Conservation (phyloP, 148 eudicot genomes). For the Rhododendron griersonianum region DNA sequence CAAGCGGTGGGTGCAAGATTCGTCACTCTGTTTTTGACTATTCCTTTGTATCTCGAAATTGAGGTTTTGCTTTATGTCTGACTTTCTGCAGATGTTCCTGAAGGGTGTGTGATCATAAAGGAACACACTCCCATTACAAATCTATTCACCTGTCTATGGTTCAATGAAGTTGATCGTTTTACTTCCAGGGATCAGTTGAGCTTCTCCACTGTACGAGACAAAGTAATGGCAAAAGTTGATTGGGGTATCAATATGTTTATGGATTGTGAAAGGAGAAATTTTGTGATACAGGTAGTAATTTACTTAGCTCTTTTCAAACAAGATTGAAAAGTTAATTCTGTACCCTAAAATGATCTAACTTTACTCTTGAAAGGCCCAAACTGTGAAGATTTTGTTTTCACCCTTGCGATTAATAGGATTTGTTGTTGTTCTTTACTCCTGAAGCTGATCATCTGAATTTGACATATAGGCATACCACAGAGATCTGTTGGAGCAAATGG, state of each 20-base stretch:
- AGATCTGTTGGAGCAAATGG: conserved; percentile 61
- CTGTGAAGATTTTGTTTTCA: background rate
- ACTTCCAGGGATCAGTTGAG: conserved; percentile 94
- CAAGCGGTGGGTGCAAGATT: conserved; percentile 58
- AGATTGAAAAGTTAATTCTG: background rate
- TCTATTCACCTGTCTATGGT: conserved; percentile 89
- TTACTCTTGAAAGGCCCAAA: background rate
- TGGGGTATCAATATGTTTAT: conserved; percentile 85
- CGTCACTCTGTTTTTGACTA: conserved; percentile 1
- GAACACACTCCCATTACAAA: conserved; percentile 89
- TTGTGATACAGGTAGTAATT: conserved; percentile 73
- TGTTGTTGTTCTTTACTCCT: background rate
- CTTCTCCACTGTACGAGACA: conserved; percentile 87
- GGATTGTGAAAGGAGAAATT: conserved; percentile 95
- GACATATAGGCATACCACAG: conserved; percentile 72
- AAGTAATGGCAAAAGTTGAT: conserved; percentile 56
- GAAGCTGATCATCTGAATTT: conserved; percentile 11
- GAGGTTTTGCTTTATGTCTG: background rate
- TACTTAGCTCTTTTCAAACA: background rate
- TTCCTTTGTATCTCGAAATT: conserved; percentile 12
- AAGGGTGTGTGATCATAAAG: conserved; percentile 84
- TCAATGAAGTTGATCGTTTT: conserved; percentile 95
- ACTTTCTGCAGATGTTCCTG: conserved; percentile 79
- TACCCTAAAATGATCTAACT: background rate
- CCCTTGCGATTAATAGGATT: background rate